Base-by-base conservation (phyloP, 106 monocot species). In the Iris macrosiphon region DNA sequence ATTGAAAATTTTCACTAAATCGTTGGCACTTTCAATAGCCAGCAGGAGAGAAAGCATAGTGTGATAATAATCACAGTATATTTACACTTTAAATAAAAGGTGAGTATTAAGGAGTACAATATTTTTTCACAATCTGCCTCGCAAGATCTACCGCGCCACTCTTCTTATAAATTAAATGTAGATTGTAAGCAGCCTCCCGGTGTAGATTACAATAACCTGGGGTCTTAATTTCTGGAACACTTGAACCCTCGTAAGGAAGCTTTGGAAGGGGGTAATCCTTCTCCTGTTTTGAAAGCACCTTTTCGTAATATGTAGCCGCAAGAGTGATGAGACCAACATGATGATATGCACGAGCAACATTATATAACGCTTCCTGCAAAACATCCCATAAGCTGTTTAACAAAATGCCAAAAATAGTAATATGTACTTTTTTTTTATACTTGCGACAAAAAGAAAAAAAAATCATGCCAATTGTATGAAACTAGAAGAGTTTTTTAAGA, bases 71-170 rank as follows among this genome's bases (percentile, higher is more conserved):
- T n/a, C n/a, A n/a, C n/a, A n/a, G n/a, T n/a, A n/a, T n/a, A n/a
- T n/a, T n/a, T n/a, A n/a, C n/a, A n/a, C n/a, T n/a, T n/a, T n/a
- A n/a, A n/a, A n/a, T n/a, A n/a, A n/a, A n/a, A n/a, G n/a, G n/a
- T n/a, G n/a, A n/a, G n/a, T n/a, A n/a, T n/a, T n/a, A 57, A 64
- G 32, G 40, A 29, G 52, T 71, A 60, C 86, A 98, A 60, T 98
- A 79, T 44, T 57, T 53, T 67, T 78, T 90, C 60, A 98, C 57
- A 6, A 98, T 33, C 32, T 90, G 83, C 39, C 96, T 79, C 6
- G 96, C 86, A 44, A 98, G 96, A 83, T 90, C 96, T 23, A 74
- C 63, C 39, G 96, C 79, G 1, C 96, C 96, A 43, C 86, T 90
- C 45, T 78, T 90, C 74, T 75, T 87, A 62, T 98, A 98, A 60